Evolutionary conservation across 1,139 yeast species (phyloP).

Genomic region (Yamadazyma blattariae): DNA sequence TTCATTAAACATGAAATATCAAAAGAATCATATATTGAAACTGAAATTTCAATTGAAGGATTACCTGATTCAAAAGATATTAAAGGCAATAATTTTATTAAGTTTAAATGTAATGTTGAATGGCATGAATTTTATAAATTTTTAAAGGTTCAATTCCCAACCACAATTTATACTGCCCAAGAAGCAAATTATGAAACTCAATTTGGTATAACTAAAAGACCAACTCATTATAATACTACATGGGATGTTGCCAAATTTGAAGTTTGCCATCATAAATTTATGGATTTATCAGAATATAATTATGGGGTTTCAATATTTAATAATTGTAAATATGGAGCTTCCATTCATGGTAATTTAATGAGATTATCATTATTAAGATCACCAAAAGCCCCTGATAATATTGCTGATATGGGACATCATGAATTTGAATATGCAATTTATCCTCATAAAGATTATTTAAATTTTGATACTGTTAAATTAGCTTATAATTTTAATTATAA

Average conservation of each 20-base stretch:
- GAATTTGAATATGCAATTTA: conserved; percentile 76
- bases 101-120: conserved; percentile 65
- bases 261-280: conserved; percentile 91
- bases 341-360: conserved; percentile 87
- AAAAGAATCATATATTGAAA: conserved; percentile 53
- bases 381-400: conserved; percentile 87
- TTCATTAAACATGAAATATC: conserved; percentile 60
- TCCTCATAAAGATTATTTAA: conserved; percentile 74
- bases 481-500: conserved; percentile 82
- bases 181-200: conserved; percentile 87
- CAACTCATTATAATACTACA: conserved; percentile 89
- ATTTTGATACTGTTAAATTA: conserved; percentile 62
- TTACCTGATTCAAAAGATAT: conserved; percentile 21
- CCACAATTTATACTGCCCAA: conserved; percentile 66
- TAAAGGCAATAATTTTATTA: conserved; percentile 35
- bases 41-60: conserved; percentile 72
- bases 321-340: conserved; percentile 86
- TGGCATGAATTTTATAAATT: conserved; percentile 91
- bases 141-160: conserved; percentile 93
- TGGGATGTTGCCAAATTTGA: conserved; percentile 98
- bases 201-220: conserved; percentile 85
- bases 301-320: conserved; percentile 89
- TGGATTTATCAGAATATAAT: conserved; percentile 80
- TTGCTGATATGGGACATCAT: conserved; percentile 92
- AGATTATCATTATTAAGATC: conserved; percentile 79